Evolutionary conservation across 306 rosid genomes (phyloP).

Genomic region (Clitoria ternatea): DNA sequence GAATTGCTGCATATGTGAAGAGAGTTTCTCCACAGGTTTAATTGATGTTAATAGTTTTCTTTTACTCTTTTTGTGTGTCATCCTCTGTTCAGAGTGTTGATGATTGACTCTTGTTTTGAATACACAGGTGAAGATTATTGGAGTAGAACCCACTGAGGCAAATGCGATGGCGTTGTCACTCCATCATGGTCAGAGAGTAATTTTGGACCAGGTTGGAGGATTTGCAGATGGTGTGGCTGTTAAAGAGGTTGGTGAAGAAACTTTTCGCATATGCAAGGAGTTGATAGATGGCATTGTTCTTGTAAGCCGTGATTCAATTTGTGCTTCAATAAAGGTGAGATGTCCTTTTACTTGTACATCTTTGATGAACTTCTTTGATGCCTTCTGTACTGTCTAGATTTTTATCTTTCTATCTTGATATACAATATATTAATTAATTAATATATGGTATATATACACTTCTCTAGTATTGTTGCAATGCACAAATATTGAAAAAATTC

Average conservation of each 20-base stretch:
- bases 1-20: constrained; percentile 95
- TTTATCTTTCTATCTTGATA: not conserved
- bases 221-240: constrained; percentile 99
- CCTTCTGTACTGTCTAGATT: not conserved
- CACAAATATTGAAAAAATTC: not conserved
- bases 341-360: constrained; percentile 14
- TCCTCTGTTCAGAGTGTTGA: not conserved
- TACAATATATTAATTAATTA: too few relatives aligned
- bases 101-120: constrained; percentile 1
- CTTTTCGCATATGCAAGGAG: constrained; percentile 81
- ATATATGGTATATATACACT: not conserved
- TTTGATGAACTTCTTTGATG: constrained; percentile 1
- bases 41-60: not conserved
- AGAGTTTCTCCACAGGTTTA: constrained; percentile 85
- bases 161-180: constrained; percentile 94
- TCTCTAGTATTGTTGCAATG: not conserved
- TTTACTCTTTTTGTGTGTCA: not conserved
- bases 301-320: constrained; percentile 85
- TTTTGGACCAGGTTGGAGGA: constrained; percentile 82
- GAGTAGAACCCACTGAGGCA: constrained; percentile 93
- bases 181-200: constrained; percentile 77
- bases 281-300: constrained; percentile 89
- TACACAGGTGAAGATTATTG: constrained; percentile 80
- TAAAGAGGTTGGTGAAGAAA: constrained; percentile 95
- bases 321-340: constrained; percentile 93